Evolutionary conservation across 768 basidiomycete species (phyloP), one percentile per base, ranked within the genome.

Genomic region (Phaffia tasmanica): DNA sequence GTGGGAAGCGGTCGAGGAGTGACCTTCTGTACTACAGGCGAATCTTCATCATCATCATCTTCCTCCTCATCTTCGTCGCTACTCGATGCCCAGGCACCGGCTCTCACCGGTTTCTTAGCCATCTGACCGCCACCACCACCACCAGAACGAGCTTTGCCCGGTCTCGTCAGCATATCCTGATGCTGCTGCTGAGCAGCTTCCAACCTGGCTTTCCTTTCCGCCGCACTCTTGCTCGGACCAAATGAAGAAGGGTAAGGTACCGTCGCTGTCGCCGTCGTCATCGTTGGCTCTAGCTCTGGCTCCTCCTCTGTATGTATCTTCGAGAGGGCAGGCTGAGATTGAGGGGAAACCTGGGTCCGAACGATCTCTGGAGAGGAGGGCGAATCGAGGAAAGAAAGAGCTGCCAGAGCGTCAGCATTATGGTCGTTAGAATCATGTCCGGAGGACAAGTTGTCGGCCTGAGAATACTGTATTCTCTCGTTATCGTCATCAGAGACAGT

Each of bases 171-270:
- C 15, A 87, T 89, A 50, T 86, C 86, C 53, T 89, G 83, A 42
- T 86, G 83, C 0, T 88, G 89, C 55, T 83, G 86, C 73, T 89
- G 86, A 70, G 88, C 86, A 15, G 86, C 89, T 73, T 93, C 85
- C 18, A 83, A 81, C 73, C 87, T 88, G 9, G 88, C 87, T 72
- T 87, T 86, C 62, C 94, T 82, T 73, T 97, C 86, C 25, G 84
- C 83, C 49, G 90, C 90, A 70, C 86, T 84, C 72, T 83, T 87
- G 21, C 87, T 88, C 1, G 86, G 86, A 0, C 90, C 88, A 74
- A 97, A 97, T 3, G 93, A 91, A 0, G 91, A 93, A 62, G 84
- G 84, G 77, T 82, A 87, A 63, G 83, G 82, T 1, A 76, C 62
- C 11, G 68, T 64, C 21, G 42, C n/a, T 27, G 25, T n/a, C 48